Conservation (phyloP, 140 eudicot genomes). For the Bidens hawaiensis region DNA sequence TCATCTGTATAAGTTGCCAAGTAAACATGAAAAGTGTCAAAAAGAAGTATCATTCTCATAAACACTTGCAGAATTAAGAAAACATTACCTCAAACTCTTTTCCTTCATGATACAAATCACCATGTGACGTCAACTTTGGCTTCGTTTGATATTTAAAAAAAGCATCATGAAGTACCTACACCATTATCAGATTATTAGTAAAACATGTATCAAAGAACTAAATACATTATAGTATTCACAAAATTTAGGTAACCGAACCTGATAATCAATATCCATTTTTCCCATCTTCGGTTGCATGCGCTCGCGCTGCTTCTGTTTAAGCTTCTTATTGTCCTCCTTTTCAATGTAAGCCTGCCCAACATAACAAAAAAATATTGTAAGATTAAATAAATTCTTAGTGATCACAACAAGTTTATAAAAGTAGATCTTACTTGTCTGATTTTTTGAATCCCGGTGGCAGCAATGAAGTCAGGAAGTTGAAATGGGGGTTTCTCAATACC, state of each 20-base stretch:
- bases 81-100: constrained; percentile 94
- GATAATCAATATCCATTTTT: constrained; percentile 96
- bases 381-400: background rate
- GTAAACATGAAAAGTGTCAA: constrained; percentile 1
- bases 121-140: constrained; percentile 87
- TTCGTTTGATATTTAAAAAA: constrained; percentile 91
- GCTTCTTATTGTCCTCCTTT: constrained; percentile 91
- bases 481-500: constrained; percentile 97
- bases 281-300: constrained; percentile 99
- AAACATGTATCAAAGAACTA: background rate
- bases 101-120: constrained; percentile 92
- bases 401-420: background rate
- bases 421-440: constrained; percentile 77
- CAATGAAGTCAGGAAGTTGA: constrained; percentile 97
- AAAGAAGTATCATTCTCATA: background rate
- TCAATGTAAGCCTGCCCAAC: constrained; percentile 85
- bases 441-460: constrained; percentile 96
- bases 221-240: background rate
- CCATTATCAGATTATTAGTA: background rate
- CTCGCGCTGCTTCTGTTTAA: constrained; percentile 97
- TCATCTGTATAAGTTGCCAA: constrained; percentile 19
- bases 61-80: background rate
- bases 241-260: constrained; percentile 43
- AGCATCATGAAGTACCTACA: constrained; percentile 96
- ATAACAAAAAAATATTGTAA: background rate